Evolutionary conservation across 2,329 filamentous ascomycete species (phyloP), one percentile per base, ranked within the genome.

Genomic region (Penicillium expansum): DNA sequence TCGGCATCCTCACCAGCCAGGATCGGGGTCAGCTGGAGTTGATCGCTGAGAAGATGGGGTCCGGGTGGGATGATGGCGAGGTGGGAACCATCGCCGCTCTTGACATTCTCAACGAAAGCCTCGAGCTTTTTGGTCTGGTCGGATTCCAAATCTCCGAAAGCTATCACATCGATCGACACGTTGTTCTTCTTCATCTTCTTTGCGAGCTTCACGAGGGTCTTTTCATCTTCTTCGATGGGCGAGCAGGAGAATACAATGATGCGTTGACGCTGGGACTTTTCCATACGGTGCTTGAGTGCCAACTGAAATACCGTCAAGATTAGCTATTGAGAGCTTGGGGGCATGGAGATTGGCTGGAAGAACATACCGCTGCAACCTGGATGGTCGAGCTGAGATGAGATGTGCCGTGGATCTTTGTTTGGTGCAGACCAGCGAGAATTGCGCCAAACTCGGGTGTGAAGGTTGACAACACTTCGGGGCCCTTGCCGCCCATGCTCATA

Each of bases 151-250:
- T 99, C 93, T 65, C 94, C 94, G 69, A 99, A 99, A 45, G 93
- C 86, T 60, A 99, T 85, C 70, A 99, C 93, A 76, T 99, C 94
- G 71, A 99, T 90, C 60, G 88, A 90, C 59, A 96, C 90, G 71
- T 90, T 93, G 76, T 88, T 89, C 84, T 99, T 99, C 86, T 97
- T 97, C 92, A 97, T 95, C 80, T 94, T 95, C 81, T 94, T 96
- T 43, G 94, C 92, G 30, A 99, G 83, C 71, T 91, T 90, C 61
- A 92, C 84, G 49, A 99, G 85, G 52, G 89, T 86, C 79, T 94
- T 94, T 76, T 97, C 90, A 62, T 91, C 88, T 71, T 99, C 94
- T 60, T 87, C 83, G 70, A 97, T 88, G 29, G 92, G 90, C 41
- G 92, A 96, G 83, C 94, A 99, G 62, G 92, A 89, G 76, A 99